A percentile compares a stretch with the other conserved stretches of the same genome.
phyloP scores from a whole-genome alignment of 2,329 filamentous ascomycete genomes.

The Sporothrix brunneoviolacea region DNA sequence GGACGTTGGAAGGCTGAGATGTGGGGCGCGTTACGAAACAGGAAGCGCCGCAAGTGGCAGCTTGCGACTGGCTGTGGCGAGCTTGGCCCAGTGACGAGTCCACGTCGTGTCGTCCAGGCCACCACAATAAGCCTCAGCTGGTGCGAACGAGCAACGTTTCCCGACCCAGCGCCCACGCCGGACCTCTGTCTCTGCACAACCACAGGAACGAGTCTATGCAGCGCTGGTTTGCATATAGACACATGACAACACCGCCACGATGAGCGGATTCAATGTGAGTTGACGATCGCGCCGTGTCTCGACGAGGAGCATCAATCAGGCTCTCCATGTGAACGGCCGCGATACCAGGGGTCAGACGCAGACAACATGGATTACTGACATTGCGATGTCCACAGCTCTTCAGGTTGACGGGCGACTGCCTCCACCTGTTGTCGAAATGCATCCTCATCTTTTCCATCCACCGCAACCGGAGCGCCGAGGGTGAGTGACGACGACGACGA shows the following conservation, averaged over 20 bases:
- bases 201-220: neutral
- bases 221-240: neutral
- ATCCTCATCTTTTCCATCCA: slow-evolving; percentile 90
- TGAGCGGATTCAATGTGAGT: slow-evolving; percentile 11
- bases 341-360: no score
- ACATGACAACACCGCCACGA: slow-evolving; percentile 6
- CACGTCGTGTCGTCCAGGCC: no score
- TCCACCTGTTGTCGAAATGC: slow-evolving; percentile 78
- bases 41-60: slow-evolving; percentile 10
- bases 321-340: no score
- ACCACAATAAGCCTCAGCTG: slow-evolving; percentile 1
- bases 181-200: neutral
- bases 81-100: no score
- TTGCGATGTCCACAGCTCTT: slow-evolving; percentile 51
- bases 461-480: slow-evolving; percentile 79
- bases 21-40: slow-evolving; percentile 11
- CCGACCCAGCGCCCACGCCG: neutral
- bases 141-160: no score
- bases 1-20: no score
- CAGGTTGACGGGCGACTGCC: slow-evolving; percentile 75
- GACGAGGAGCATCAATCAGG: neutral
- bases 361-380: no score
- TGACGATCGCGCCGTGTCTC: neutral
- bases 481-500: slow-evolving; percentile 38
- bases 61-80: slow-evolving; percentile 2